Base-by-base conservation (phyloP, 2,329 filamentous ascomycete species). In the Nigrospora osmanthi region DNA sequence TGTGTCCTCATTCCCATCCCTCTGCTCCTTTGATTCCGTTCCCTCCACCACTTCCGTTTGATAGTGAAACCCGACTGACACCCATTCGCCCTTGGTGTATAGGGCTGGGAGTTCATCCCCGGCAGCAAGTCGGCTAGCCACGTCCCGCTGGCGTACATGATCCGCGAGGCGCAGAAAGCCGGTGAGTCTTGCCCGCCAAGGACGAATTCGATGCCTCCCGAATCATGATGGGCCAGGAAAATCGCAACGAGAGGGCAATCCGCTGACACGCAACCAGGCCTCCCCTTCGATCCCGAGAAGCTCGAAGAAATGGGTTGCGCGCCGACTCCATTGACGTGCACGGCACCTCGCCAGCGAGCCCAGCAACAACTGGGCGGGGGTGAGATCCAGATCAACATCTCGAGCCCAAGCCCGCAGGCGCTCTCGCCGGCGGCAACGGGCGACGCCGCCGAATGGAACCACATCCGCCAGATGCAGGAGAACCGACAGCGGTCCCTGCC, bases 131-230 rank as follows among this genome's bases (percentile, higher is more conserved):
- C 81, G 9, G 69, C 85, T 19, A 85, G 81, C 51, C 83, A 87
- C 53, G 73, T 82, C 2, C 81, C 83, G 0, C 68, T 87, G 2
- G 75, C 82, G 0, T 87, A 83, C 76, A 87, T 88, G 75, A 76
- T 87, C 1, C 69, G 76, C 33, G 79, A 83, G 60, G 78, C 79
- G 1, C 68, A 73, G 47, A 71, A 68, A 38, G 85, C 87, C 0
- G 86, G 40, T 42, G 31, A 15, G 40, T 41, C 3, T 0, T 3
- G 23, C 23, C 23, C 9, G 10, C 2, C 23, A 6, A 28, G 23
- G 10, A 28, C 9, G 6, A 10, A 4, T 28, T 28, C 23, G 23
- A 28, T 28, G 9, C 10, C 7, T 28, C 23, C 23, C 5, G 7
- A 2, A 7, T 7, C 23, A 28, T 10, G 23, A 28, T 10, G 23